Conservation (phyloP, 78 protist species). For the Capsaspora owczarzaki region DNA sequence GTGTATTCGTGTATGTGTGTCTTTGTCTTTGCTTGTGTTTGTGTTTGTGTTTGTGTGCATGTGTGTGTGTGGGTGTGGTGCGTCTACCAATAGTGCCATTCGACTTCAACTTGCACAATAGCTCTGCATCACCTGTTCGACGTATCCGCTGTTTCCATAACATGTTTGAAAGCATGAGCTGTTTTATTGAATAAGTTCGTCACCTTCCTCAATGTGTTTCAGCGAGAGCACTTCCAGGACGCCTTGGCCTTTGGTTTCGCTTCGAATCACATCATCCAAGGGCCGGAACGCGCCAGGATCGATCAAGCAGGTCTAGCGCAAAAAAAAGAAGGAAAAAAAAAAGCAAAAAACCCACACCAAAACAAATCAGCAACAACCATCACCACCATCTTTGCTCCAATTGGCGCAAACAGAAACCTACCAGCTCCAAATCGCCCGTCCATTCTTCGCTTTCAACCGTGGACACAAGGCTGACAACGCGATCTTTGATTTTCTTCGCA, state of each 20-base stretch:
- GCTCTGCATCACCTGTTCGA: no score
- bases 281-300: slow-evolving; percentile 17
- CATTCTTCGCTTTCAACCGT: slow-evolving; percentile 23
- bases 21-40: no score
- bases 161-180: no score
- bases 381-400: background rate
- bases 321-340: background rate
- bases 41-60: no score
- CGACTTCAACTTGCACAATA: no score
- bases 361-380: background rate
- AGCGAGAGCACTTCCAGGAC: slow-evolving; percentile 2
- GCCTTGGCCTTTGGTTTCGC: slow-evolving; percentile 9
- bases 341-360: background rate
- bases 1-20: no score
- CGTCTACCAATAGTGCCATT: no score
- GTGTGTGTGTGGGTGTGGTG: no score
- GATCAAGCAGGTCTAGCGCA: background rate
- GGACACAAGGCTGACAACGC: background rate
- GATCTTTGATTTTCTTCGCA: slow-evolving; percentile 12
- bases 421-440: slow-evolving; percentile 32
- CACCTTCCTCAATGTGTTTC: slow-evolving; percentile 22
- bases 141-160: no score
- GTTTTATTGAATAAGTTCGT: no score
- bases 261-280: background rate
- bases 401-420: slow-evolving; percentile 1